Conservation (phyloP, 2,329 filamentous ascomycete genomes). For the Colletotrichum tofieldiae region DNA sequence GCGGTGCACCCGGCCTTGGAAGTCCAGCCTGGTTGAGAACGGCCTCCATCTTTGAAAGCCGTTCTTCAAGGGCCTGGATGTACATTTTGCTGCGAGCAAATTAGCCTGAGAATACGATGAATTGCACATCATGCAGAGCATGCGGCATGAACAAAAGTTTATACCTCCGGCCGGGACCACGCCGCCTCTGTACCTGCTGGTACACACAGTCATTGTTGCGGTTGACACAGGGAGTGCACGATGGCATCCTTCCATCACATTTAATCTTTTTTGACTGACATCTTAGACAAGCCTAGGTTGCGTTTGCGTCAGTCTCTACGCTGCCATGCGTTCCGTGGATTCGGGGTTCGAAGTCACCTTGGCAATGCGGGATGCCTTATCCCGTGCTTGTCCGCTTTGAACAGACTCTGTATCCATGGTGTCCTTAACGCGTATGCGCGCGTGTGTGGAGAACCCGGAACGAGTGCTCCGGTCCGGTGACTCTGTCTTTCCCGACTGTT, state of each 20-base stretch:
- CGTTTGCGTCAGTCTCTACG: background rate
- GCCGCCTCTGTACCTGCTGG: conserved; percentile 36
- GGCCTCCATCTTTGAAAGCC: conserved; percentile 42
- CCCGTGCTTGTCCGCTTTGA: conserved; percentile 4
- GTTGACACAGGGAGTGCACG: conserved; percentile 34
- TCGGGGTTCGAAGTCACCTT: conserved; percentile 1
- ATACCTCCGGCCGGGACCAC: conserved; percentile 39
- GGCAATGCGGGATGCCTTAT: conserved; percentile 28
- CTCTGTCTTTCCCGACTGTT: conserved; percentile 2
- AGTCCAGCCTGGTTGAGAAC: conserved; percentile 30
- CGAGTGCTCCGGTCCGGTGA: background rate
- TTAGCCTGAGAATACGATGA: background rate
- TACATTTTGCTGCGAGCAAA: conserved; percentile 34
- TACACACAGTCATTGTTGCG: conserved; percentile 36
- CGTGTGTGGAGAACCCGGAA: background rate
- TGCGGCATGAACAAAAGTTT: background rate
- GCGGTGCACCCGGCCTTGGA: conserved; percentile 32
- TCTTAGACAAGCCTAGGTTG: conserved; percentile 38
- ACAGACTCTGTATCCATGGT: conserved; percentile 31
- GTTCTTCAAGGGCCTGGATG: conserved; percentile 38
- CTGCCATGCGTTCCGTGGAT: background rate
- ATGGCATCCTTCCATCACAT: conserved; percentile 37
- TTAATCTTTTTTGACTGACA: conserved; percentile 42
- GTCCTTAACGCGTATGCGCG: background rate
- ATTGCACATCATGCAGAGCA: background rate